Conservation (phyloP, 2,329 filamentous ascomycete species). For the Chrysoporthe puriensis region DNA sequence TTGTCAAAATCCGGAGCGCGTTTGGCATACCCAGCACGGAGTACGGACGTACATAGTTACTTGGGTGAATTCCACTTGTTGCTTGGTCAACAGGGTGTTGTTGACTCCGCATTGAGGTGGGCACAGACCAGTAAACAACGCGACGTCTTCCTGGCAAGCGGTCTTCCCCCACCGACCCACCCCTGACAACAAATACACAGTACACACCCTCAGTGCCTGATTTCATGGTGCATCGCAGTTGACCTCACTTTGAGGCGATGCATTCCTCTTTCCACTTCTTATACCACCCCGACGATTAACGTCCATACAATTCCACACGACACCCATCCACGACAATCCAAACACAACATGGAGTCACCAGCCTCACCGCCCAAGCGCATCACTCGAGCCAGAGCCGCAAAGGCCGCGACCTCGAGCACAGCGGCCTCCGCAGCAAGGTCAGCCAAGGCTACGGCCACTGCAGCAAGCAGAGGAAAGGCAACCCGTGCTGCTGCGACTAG, state of each 20-base stretch:
- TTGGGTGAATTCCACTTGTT: background rate
- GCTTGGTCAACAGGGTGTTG: background rate
- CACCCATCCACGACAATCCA: background rate
- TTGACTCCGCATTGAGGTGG: background rate
- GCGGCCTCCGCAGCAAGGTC: conserved; percentile 29
- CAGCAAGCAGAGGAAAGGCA: conserved; percentile 50
- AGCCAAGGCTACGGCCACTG: conserved; percentile 52
- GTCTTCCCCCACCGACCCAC: conserved; percentile 3
- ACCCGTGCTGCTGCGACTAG: conserved; percentile 30
- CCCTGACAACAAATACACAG: conserved; percentile 19
- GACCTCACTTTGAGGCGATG: conserved; percentile 16
- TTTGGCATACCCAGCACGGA: too few species aligned
- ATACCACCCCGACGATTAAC: conserved; percentile 5
- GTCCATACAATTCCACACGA: background rate
- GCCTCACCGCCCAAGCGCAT: conserved; percentile 36
- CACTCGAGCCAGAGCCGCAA: conserved; percentile 46
- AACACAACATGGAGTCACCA: conserved; percentile 33
- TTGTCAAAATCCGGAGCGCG: background rate
- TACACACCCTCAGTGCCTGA: conserved; percentile 3
- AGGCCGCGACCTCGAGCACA: conserved; percentile 33
- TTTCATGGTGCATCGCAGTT: conserved; percentile 12
- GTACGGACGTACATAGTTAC: background rate
- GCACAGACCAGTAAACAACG: conserved; percentile 6
- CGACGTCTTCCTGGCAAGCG: conserved; percentile 15
- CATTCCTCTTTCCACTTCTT: conserved; percentile 7